These are phyloP conservation scores for Oryza coarctata DNA, from an alignment of 176 grass and related monocot genomes.

Conservation along the genomic window DNA sequence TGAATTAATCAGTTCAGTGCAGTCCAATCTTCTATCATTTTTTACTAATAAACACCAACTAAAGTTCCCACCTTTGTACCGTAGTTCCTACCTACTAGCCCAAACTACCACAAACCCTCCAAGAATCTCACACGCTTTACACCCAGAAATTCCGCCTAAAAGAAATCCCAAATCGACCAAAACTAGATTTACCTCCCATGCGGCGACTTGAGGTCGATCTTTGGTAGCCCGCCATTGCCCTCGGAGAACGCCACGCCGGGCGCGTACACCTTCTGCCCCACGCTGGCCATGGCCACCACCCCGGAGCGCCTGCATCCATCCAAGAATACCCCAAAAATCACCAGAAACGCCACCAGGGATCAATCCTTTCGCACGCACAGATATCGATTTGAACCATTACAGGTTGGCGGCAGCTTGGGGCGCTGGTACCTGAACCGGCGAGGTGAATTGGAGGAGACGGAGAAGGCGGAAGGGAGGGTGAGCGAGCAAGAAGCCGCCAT, in stretches of 20 bases:
- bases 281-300: slow-evolving; percentile 52
- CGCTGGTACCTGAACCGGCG: slow-evolving; percentile 38
- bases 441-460: slow-evolving; percentile 26
- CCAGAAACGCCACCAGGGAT: background rate
- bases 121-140: background rate
- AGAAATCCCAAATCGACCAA: background rate
- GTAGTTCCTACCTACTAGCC: background rate
- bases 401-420: background rate
- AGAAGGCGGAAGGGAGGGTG: slow-evolving; percentile 13
- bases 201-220: slow-evolving; percentile 70
- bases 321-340: slow-evolving; percentile 11
- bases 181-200: slow-evolving; percentile 58
- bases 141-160: background rate
- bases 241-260: slow-evolving; percentile 66
- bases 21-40: background rate
- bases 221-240: slow-evolving; percentile 77
- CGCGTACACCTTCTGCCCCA: slow-evolving; percentile 62
- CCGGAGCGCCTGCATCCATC: slow-evolving; percentile 47
- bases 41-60: background rate
- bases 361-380: background rate
- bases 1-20: slow-evolving; percentile 2
- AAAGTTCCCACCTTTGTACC: background rate
- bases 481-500: slow-evolving; percentile 50
- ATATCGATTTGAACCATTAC: background rate
- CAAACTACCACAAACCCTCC: background rate